These are phyloP conservation scores for Diversispora eburnea DNA, from an alignment of 192 early-diverging fungal species.

Conservation along the genomic window DNA sequence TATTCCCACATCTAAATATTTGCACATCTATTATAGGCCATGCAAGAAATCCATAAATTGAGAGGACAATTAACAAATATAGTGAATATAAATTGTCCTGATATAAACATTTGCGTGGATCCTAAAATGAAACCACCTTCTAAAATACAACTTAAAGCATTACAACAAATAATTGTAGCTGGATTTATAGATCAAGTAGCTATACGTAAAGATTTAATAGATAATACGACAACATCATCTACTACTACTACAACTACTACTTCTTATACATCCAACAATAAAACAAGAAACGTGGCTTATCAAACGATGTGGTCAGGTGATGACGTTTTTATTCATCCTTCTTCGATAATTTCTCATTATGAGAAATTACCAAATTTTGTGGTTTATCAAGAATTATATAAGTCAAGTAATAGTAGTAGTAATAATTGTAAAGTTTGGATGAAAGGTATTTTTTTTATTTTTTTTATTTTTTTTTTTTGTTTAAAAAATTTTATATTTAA, in stretches of 20 bases:
- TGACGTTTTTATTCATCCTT: slow-evolving; percentile 73
- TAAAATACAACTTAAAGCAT: slow-evolving; percentile 45
- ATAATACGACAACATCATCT: slow-evolving; percentile 43
- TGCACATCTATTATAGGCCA: slow-evolving; percentile 41
- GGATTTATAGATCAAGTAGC: slow-evolving; percentile 95
- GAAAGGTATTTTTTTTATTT: slow-evolving; percentile 33
- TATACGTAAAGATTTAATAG: slow-evolving; percentile 74
- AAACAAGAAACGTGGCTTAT: slow-evolving; percentile 45
- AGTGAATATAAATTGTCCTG: slow-evolving; percentile 61
- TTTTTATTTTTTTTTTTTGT: too few species aligned
- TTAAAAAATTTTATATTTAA: background rate
- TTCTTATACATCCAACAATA: too few species aligned
- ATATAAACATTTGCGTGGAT: slow-evolving; percentile 54
- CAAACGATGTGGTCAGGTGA: slow-evolving; percentile 72
- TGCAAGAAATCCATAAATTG: slow-evolving; percentile 75
- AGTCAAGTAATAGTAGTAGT: slow-evolving; percentile 31
- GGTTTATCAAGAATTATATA: slow-evolving; percentile 67
- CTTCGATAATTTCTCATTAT: slow-evolving; percentile 55
- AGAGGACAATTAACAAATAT: slow-evolving; percentile 71
- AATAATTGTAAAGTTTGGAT: slow-evolving; percentile 37
- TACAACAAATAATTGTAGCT: slow-evolving; percentile 85
- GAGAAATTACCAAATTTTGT: slow-evolving; percentile 66
- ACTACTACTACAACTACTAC: slow-evolving; percentile 35
- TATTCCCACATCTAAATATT: background rate
- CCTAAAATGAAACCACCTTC: slow-evolving; percentile 64